These are phyloP conservation scores for Suillus spraguei DNA, from an alignment of 768 basidiomycete species.

Conservation along the genomic window DNA sequence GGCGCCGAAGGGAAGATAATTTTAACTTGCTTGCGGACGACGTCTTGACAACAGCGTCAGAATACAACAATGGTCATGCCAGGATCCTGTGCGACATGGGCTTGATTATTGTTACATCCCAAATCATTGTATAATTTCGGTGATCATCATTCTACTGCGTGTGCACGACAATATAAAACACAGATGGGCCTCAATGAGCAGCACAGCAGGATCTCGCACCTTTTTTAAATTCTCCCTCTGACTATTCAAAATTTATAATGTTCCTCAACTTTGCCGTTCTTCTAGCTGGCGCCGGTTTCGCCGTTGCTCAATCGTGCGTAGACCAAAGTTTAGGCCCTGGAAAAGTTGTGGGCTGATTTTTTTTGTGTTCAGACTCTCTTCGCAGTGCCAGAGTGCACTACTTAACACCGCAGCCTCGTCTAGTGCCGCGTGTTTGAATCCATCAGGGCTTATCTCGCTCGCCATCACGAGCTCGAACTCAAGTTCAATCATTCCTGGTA, in stretches of 20 bases:
- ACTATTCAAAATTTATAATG: conserved; percentile 20
- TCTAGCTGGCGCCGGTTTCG: conserved; percentile 36
- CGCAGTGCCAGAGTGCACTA: conserved; percentile 51
- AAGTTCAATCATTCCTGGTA: conserved; percentile 40
- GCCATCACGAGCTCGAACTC: conserved; percentile 25
- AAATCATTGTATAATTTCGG: neutral
- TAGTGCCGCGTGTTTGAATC: conserved; percentile 43
- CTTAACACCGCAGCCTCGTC: conserved; percentile 41
- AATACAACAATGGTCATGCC: neutral
- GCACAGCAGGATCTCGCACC: neutral
- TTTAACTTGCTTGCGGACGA: neutral
- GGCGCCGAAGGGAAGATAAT: neutral
- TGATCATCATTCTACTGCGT: neutral
- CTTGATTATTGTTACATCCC: conserved; percentile 3
- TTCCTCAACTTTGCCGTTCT: conserved; percentile 28
- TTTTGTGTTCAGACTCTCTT: conserved; percentile 38
- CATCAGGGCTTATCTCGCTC: conserved; percentile 34
- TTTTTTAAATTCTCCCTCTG: neutral
- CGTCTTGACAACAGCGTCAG: neutral
- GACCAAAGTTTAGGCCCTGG: neutral
- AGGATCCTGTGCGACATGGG: too few species aligned
- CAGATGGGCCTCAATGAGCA: neutral
- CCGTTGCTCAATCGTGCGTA: conserved; percentile 48
- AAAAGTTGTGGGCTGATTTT: conserved; percentile 5
- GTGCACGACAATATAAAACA: neutral